Evolutionary conservation across 2,329 filamentous ascomycete genomes (phyloP).

Genomic region (Aspergillus eucalypticola): DNA sequence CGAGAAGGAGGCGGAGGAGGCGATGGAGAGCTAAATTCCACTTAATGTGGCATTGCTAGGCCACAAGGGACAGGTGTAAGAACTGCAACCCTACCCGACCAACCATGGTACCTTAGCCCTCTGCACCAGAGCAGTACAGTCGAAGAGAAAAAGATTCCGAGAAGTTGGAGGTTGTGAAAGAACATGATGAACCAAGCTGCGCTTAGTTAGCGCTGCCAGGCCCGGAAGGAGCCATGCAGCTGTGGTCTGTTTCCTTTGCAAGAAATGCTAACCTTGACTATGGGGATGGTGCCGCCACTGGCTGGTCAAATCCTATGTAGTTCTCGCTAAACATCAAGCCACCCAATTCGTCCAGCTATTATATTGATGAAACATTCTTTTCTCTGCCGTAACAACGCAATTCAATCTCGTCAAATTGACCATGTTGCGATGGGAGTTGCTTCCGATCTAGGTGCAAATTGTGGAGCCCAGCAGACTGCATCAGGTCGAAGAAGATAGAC

Average conservation of each 20-base stretch:
- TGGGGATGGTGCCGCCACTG: neutral
- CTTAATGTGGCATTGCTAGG: neutral
- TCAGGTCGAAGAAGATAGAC: slow-evolving; percentile 64
- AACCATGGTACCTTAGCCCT: neutral
- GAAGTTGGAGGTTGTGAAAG: neutral
- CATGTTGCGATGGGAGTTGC: slow-evolving; percentile 40
- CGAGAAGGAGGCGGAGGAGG: neutral
- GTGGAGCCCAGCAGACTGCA: slow-evolving; percentile 44
- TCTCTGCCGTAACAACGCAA: slow-evolving; percentile 37
- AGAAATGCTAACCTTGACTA: neutral
- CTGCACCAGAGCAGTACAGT: too few relatives aligned
- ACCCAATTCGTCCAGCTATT: neutral
- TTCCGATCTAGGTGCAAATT: slow-evolving; percentile 34
- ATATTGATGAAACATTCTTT: neutral
- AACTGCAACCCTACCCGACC: neutral
- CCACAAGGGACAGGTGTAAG: neutral
- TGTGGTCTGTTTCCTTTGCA: neutral
- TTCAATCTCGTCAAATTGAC: slow-evolving; percentile 39
- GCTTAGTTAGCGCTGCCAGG: neutral
- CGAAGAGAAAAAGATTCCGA: neutral
- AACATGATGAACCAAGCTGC: neutral
- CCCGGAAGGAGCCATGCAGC: neutral
- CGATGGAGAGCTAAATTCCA: neutral
- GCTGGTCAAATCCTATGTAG: neutral
- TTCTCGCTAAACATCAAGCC: neutral